Evolutionary conservation across 2,329 filamentous ascomycete species (phyloP).

Genomic region (Simplicillium sp.): DNA sequence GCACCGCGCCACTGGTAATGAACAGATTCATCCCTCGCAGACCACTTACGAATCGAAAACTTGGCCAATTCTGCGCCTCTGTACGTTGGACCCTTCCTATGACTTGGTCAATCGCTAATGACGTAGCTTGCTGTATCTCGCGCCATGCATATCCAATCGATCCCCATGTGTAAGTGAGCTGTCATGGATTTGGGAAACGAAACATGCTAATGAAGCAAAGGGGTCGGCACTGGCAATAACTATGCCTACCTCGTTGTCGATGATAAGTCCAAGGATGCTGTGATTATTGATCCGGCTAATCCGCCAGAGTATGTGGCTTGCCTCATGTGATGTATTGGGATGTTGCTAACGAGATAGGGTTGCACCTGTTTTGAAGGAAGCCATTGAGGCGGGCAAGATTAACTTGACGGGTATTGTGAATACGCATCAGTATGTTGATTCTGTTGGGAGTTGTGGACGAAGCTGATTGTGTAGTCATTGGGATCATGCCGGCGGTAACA

Average conservation of each 20-base stretch:
- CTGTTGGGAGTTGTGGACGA: not conserved
- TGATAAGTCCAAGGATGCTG: constrained; percentile 66
- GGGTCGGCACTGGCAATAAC: constrained; percentile 71
- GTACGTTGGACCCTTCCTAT: not conserved
- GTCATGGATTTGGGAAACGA: not conserved
- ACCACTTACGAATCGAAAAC: constrained; percentile 21
- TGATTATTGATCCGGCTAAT: constrained; percentile 73
- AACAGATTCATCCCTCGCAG: constrained; percentile 29
- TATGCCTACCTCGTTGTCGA: constrained; percentile 78
- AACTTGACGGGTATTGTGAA: constrained; percentile 88
- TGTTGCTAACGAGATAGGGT: constrained; percentile 34
- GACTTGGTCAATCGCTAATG: not conserved
- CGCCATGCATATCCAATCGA: constrained; percentile 75
- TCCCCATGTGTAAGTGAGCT: constrained; percentile 69
- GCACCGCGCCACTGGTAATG: constrained; percentile 20
- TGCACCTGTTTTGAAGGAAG: constrained; percentile 58
- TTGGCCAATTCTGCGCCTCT: constrained; percentile 11
- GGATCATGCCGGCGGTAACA: constrained; percentile 91
- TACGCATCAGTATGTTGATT: constrained; percentile 77
- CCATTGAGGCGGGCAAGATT: constrained; percentile 61
- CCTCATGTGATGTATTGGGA: constrained; percentile 5
- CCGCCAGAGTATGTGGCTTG: constrained; percentile 57
- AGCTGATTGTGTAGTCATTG: constrained; percentile 55
- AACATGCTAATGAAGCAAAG: constrained; percentile 27
- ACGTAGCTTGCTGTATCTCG: constrained; percentile 12